phyloP scores from a whole-genome alignment of 768 basidiomycete species.

The Collybia nuda region DNA sequence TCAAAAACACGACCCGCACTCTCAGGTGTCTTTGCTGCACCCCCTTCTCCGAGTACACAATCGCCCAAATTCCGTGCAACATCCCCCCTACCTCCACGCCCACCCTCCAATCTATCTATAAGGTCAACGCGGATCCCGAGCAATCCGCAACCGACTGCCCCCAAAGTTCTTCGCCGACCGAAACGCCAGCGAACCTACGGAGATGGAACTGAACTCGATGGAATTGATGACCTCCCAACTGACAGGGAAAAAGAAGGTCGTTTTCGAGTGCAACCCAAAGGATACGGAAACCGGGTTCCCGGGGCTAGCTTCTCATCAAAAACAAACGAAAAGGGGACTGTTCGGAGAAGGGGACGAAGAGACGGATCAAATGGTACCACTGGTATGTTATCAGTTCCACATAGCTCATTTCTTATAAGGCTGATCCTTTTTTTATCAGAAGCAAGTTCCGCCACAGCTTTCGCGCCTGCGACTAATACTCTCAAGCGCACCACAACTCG shows the following conservation, averaged over 20 bases:
- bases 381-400: slow-evolving; percentile 34
- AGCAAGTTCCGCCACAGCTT: slow-evolving; percentile 23
- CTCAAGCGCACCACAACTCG: slow-evolving; percentile 56
- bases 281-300: slow-evolving; percentile 61
- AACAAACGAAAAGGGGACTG: slow-evolving; percentile 50
- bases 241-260: slow-evolving; percentile 80
- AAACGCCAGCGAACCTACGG: slow-evolving; percentile 78
- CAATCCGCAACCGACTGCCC: slow-evolving; percentile 42
- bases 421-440: slow-evolving; percentile 4
- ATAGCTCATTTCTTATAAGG: neutral
- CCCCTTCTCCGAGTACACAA: slow-evolving; percentile 30
- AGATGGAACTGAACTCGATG: slow-evolving; percentile 89
- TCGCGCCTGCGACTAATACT: slow-evolving; percentile 47
- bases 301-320: slow-evolving; percentile 47
- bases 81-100: slow-evolving; percentile 61
- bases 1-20: slow-evolving; percentile 74
- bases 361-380: slow-evolving; percentile 38
- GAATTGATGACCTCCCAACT: slow-evolving; percentile 83
- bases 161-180: slow-evolving; percentile 72
- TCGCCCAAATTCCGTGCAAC: slow-evolving; percentile 44
- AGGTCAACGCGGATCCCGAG: slow-evolving; percentile 34
- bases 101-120: slow-evolving; percentile 54
- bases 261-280: slow-evolving; percentile 75
- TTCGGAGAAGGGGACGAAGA: slow-evolving; percentile 56
- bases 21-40: slow-evolving; percentile 68